These are phyloP conservation scores for Cercophora sp. DNA, from an alignment of 495 filamentous ascomycete genomes.

Conservation along the genomic window DNA sequence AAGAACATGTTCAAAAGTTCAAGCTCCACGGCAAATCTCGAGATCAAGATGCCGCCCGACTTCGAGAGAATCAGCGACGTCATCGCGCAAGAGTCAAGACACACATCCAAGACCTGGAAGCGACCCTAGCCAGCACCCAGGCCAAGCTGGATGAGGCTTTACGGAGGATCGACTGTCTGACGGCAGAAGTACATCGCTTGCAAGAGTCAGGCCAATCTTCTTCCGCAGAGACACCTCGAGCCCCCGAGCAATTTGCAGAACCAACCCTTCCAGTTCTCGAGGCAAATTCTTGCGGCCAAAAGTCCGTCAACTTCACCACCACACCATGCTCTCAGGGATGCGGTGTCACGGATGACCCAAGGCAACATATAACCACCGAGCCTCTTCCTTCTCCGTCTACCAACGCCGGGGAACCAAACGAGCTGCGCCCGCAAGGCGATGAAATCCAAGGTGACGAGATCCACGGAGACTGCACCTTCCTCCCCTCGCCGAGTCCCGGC, in stretches of 20 bases:
- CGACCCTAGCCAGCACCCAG: conserved; percentile 11
- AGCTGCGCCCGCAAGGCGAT: no score
- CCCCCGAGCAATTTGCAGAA: no score
- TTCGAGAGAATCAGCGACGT: conserved; percentile 30
- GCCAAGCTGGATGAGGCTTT: conserved; percentile 19
- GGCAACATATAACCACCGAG: no score
- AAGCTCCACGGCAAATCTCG: conserved; percentile 20
- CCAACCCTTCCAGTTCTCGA: no score
- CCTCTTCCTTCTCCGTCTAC: no score
- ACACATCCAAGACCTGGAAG: conserved; percentile 22
- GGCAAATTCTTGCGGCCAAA: no score
- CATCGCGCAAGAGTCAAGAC: conserved; percentile 30
- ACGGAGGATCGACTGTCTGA: conserved; percentile 14
- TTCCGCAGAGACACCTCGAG: no score
- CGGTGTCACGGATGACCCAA: no score
- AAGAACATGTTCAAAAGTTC: conserved; percentile 15
- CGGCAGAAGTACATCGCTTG: conserved; percentile 18
- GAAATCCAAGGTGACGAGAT: no score
- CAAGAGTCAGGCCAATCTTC: no score
- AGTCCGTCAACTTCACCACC: no score
- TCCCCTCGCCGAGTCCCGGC: conserved; percentile 16
- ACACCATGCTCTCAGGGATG: no score
- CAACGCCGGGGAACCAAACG: neutral
- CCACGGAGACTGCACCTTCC: conserved; percentile 6
- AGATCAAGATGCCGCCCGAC: conserved; percentile 22